Base-by-base conservation (phyloP, 176 grass and related monocot genomes). In the Oropetium thomaeum region DNA sequence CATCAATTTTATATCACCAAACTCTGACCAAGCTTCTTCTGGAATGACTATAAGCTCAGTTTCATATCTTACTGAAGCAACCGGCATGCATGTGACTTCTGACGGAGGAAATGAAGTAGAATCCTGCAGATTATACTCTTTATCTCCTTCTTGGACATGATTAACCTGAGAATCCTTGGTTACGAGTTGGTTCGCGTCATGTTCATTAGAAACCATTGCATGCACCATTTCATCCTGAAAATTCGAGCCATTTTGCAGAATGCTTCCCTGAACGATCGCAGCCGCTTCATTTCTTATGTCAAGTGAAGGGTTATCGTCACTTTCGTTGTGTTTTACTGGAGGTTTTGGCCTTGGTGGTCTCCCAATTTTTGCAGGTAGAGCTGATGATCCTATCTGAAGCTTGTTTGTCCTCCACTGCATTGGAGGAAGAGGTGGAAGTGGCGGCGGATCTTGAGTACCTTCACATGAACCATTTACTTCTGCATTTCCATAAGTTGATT, bases 351-450 rank as follows among this genome's bases (percentile, higher is more conserved):
- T 81, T 58, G 82, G 90, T 1, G 87, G 82, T 75, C 75, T 74
- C 17, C 80, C 84, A 22, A 65, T 9, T 71, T 92, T 92, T 67
- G 65, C 40, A 84, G 84, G 82, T 78, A 74, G 65, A 47, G 48
- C 33, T 42, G 80, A n/a, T 66, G 89, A 72, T 29, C 62, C 84
- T 23, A 20, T 32, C 16, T 74, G 83, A 77, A 79, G 70, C 54
- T 97, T 97, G 69, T 77, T 67, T 43, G 65, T 73, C 74, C 83
- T 71, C 93, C 90, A 89, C 55, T 88, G 77, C 72, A 89, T 65
- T 4, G 85, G 88, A 7, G 88, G 88, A 82, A 90, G 90, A 78
- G 90, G 85, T 68, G 90, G 85, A 69, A 97, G 83, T 3, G 74
- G 77, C 9, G 83, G 76, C 12, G 57, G 52, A 58, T 72, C 59